Conservation (phyloP, 2,329 filamentous ascomycete genomes). For the Phialophora chinensis region DNA sequence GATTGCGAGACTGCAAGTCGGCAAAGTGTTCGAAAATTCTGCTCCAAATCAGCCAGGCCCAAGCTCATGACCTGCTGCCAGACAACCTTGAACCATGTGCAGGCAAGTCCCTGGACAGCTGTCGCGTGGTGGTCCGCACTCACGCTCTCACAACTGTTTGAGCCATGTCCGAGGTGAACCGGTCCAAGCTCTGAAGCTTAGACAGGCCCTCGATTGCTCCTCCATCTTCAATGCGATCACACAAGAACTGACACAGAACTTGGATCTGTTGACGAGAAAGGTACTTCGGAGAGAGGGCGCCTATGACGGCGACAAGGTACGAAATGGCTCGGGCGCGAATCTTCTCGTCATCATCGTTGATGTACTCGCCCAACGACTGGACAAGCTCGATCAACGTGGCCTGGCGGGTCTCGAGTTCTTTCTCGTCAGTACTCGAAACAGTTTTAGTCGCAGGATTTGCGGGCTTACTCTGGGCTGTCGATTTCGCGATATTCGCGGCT, state of each 20-base stretch:
- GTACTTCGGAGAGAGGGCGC: conserved; percentile 59
- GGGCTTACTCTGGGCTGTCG: conserved; percentile 51
- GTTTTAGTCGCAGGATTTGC: background rate
- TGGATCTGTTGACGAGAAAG: conserved; percentile 66
- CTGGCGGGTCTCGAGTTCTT: conserved; percentile 65
- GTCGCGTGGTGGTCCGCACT: conserved; percentile 42
- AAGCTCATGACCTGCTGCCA: conserved; percentile 24
- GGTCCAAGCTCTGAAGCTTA: conserved; percentile 64
- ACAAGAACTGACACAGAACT: conserved; percentile 68
- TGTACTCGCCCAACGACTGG: conserved; percentile 68
- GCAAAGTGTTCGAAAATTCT: conserved; percentile 60
- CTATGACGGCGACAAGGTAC: conserved; percentile 53
- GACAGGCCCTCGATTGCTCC: conserved; percentile 65
- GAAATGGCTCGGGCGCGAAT: conserved; percentile 64
- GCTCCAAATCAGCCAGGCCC: conserved; percentile 16
- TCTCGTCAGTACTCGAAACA: conserved; percentile 27
- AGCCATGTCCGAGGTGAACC: conserved; percentile 65
- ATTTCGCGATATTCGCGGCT: conserved; percentile 52
- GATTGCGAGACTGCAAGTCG: conserved; percentile 65
- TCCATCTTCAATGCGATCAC: conserved; percentile 68
- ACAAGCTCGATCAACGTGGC: conserved; percentile 67
- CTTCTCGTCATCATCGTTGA: conserved; percentile 68
- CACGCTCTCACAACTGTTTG: conserved; percentile 60
- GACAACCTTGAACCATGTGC: conserved; percentile 33
- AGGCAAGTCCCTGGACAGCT: conserved; percentile 33